Percentiles rank a stretch among this genome's conserved stretches.
Conservation (phyloP, 2,329 filamentous ascomycete species). For the Talaromyces rugulosus region DNA sequence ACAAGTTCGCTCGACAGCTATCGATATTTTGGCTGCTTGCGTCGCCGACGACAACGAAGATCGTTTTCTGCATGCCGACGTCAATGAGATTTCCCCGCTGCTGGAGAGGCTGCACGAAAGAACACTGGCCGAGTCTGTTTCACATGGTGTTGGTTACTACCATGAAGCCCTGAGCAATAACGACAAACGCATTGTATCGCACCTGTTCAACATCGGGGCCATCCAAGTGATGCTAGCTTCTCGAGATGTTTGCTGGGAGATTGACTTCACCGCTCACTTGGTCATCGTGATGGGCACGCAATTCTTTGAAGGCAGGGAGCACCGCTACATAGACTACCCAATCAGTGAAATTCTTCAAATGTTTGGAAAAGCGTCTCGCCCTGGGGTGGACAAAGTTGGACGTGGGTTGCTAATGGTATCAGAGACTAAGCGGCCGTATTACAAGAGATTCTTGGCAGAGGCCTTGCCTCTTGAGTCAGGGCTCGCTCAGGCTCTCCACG, state of each 20-base stretch:
- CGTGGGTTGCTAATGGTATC: conserved; percentile 97
- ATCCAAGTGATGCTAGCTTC: conserved; percentile 80
- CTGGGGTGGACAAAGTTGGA: conserved; percentile 72
- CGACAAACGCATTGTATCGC: conserved; percentile 90
- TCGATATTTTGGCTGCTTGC: conserved; percentile 83
- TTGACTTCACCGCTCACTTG: conserved; percentile 81
- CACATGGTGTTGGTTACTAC: conserved; percentile 94
- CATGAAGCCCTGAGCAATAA: conserved; percentile 86
- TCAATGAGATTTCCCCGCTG: conserved; percentile 75
- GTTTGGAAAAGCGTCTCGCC: conserved; percentile 87
- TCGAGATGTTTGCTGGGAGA: conserved; percentile 93
- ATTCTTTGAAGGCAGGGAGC: conserved; percentile 93
- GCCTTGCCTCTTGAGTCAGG: conserved; percentile 94
- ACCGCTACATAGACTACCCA: conserved; percentile 94
- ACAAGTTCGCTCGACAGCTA: conserved; percentile 80
- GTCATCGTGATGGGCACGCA: conserved; percentile 98
- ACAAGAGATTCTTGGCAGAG: conserved; percentile 97
- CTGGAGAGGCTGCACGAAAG: conserved; percentile 80
- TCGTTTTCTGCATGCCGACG: conserved; percentile 81
- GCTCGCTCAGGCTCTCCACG: conserved; percentile 83
- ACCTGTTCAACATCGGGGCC: conserved; percentile 83
- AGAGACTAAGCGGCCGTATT: conserved; percentile 91
- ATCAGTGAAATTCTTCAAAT: conserved; percentile 94
- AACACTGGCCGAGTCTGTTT: conserved; percentile 80
- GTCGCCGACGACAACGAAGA: conserved; percentile 88